Conservation (phyloP, 768 basidiomycete genomes). For the Phlebiopsis gigantea region DNA sequence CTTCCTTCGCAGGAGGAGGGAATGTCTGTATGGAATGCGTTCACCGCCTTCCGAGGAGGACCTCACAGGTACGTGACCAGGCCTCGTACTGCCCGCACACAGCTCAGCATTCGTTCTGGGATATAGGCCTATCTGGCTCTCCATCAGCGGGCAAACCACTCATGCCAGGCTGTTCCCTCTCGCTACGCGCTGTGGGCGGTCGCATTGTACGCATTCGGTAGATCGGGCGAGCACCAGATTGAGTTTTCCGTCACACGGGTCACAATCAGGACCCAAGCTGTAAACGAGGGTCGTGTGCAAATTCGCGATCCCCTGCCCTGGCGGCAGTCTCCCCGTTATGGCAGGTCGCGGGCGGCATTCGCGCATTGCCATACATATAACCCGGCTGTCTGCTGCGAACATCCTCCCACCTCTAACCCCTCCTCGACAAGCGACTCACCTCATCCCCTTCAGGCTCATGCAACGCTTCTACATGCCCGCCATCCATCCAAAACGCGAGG, state of each 20-base stretch:
- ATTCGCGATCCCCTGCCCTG: background rate
- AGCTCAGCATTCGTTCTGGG: background rate
- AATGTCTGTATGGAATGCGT: background rate
- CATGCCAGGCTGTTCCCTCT: too few relatives aligned
- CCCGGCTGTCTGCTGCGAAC: background rate
- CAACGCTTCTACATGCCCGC: background rate
- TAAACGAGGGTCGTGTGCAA: background rate
- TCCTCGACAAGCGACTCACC: background rate
- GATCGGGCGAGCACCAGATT: background rate
- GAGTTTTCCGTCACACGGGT: background rate
- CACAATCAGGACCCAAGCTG: background rate
- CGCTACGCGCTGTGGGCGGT: too few relatives aligned
- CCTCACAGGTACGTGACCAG: background rate
- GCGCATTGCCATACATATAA: conserved; percentile 5
- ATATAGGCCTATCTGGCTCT: background rate
- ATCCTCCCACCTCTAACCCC: background rate
- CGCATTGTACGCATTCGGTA: background rate
- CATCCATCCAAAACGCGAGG: background rate
- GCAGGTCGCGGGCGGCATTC: background rate
- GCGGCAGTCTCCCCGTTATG: background rate
- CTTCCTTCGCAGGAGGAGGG: background rate
- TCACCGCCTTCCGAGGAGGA: background rate
- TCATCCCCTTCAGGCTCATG: background rate
- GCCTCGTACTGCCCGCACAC: background rate
- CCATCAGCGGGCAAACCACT: background rate